Evolutionary conservation across 2,329 filamentous ascomycete genomes (phyloP).

Genomic region (Diplodia mutila): DNA sequence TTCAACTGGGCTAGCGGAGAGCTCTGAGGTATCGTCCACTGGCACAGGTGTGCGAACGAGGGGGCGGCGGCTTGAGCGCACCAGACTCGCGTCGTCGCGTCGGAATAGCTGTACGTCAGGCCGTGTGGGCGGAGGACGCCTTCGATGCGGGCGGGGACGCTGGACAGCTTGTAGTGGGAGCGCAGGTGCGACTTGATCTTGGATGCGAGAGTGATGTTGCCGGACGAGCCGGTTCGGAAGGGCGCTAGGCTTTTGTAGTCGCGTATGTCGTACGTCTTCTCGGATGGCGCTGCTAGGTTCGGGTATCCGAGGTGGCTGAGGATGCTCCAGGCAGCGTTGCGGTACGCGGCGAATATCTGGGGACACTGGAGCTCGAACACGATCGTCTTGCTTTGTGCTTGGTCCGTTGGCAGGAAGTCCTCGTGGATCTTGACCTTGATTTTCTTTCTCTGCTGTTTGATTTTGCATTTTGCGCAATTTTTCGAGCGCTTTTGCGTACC

Average conservation of each 20-base stretch:
- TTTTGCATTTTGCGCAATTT: slow-evolving; percentile 51
- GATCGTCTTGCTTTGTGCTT: slow-evolving; percentile 45
- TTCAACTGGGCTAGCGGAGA: slow-evolving; percentile 44
- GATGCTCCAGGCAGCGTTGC: slow-evolving; percentile 58
- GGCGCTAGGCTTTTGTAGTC: slow-evolving; percentile 39
- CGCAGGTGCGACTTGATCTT: slow-evolving; percentile 50
- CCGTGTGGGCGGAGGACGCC: slow-evolving; percentile 54
- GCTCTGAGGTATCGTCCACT: slow-evolving; percentile 42
- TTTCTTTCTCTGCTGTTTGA: slow-evolving; percentile 40
- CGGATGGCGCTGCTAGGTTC: background rate
- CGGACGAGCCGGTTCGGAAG: slow-evolving; percentile 29
- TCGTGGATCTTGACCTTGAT: slow-evolving; percentile 56
- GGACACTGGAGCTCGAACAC: slow-evolving; percentile 60
- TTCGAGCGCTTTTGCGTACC: background rate
- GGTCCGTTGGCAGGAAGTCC: slow-evolving; percentile 51
- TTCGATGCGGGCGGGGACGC: slow-evolving; percentile 47
- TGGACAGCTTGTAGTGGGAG: slow-evolving; percentile 53
- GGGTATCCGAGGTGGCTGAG: slow-evolving; percentile 43
- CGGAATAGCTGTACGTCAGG: slow-evolving; percentile 54
- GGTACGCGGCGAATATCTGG: slow-evolving; percentile 51
- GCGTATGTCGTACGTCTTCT: slow-evolving; percentile 36
- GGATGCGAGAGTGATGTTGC: slow-evolving; percentile 49
- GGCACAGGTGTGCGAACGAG: slow-evolving; percentile 53
- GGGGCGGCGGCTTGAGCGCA: slow-evolving; percentile 35
- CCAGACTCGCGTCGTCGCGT: slow-evolving; percentile 47